Base-by-base conservation (phyloP, 2,329 filamentous ascomycete genomes). In the Bipolaris zeicola region DNA sequence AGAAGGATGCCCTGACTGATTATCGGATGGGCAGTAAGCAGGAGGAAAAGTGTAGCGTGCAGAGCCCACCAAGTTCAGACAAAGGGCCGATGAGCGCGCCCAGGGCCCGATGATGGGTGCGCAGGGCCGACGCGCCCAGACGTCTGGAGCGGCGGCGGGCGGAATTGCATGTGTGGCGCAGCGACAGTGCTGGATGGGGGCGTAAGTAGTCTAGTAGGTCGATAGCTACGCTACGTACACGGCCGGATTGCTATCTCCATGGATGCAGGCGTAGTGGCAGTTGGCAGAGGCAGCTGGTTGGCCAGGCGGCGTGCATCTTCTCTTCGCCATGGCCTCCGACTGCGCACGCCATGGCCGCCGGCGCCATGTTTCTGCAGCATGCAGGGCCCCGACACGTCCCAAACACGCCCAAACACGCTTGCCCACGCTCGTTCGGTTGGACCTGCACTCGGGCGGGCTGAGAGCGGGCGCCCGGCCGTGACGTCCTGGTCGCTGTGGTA, bases 401-500 rank as follows among this genome's bases (percentile, higher is more conserved):
- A 47, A 46, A 37, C 36, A 20, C 31, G 41, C 22, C 33, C 34
- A 50, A 42, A 37, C 36, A 38, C 22, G 22, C 41, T 6, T n/a
- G 18, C 37, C 18, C 16, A 11, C 10, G n/a, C 31, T 11, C 24
- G 14, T 39, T 43, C 41, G 33, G 33, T 22, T 37, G 49, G 22
- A 42, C 54, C 24, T 49, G 46, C 38, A 41, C 55, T 48, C 33
- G n/a, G 34, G 26, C 52, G 54, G 42, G 28, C 28, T 31, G 28
- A 5, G 28, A 5, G 28, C 28, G 47, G 41, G 52, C 39, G 34
- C 34, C 31, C 44, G 22, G 57, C 57, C 31, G 49, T 57, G 56
- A 64, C 63, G 61, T 55, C 50, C 51, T 59, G 63, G 58, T 39
- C 53, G 34, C 34, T 31, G 13, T 26, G 26, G n/a, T 46, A 46